phyloP scores from a whole-genome alignment of 257 asterid species.

The Solanum lycopersicoides region DNA sequence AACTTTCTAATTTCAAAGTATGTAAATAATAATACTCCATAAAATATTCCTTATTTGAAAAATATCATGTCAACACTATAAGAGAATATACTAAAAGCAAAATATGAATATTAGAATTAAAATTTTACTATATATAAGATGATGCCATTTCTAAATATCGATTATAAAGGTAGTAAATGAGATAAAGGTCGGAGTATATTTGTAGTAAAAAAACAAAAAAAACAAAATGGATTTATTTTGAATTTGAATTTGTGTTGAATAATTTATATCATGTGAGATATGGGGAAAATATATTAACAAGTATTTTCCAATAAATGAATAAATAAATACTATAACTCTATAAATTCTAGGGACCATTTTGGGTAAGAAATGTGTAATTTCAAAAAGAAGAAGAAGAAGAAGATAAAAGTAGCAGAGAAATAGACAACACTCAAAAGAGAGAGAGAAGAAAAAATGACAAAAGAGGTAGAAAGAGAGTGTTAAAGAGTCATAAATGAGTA shows the following conservation, averaged over 20 bases:
- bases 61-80: neutral
- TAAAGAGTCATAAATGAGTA: conserved; percentile 14
- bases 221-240: neutral
- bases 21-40: neutral
- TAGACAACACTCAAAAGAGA: neutral
- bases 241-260: neutral
- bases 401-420: neutral
- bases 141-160: neutral
- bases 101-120: neutral
- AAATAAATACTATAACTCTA: neutral
- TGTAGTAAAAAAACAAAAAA: neutral
- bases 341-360: neutral
- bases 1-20: neutral
- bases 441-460: neutral
- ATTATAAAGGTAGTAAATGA: neutral
- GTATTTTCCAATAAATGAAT: neutral
- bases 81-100: neutral
- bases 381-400: neutral
- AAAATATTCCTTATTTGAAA: neutral
- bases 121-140: neutral
- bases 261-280: neutral
- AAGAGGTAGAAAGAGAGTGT: neutral
- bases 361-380: neutral
- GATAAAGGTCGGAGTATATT: neutral
- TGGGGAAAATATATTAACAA: no score